A percentile compares a stretch with the other conserved stretches of the same genome.
Conservation (phyloP, 2,329 filamentous ascomycete species). For the Ploettnerulaceae sp. region DNA sequence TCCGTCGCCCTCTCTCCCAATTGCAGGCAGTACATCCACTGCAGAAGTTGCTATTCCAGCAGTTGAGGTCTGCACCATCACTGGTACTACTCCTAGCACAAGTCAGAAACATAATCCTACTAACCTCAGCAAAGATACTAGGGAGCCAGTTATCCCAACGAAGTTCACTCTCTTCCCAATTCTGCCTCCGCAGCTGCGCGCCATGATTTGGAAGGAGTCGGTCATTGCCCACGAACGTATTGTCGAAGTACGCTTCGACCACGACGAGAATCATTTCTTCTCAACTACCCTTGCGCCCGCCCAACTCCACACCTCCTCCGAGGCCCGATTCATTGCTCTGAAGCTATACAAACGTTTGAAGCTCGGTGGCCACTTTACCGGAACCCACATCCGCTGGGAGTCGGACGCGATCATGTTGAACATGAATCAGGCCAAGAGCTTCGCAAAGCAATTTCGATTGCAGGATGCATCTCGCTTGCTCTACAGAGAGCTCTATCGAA, state of each 20-base stretch:
- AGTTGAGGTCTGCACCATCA: no score
- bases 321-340: not conserved
- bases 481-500: not conserved
- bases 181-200: not conserved
- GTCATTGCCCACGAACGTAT: not conserved
- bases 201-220: not conserved
- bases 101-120: no score
- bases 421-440: not conserved
- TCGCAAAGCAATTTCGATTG: not conserved
- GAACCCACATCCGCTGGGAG: not conserved
- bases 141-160: not conserved
- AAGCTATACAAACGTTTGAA: not conserved
- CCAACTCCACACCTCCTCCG: not conserved
- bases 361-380: not conserved
- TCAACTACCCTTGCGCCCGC: not conserved
- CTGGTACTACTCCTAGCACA: no score
- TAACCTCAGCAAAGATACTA: no score
- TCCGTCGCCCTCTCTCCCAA: not conserved
- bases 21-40: no score
- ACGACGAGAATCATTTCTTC: not conserved
- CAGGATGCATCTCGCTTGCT: not conserved
- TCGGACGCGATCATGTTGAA: not conserved
- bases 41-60: no score
- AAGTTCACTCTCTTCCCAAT: not conserved
- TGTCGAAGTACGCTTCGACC: not conserved